Percentiles rank a stretch among this genome's conserved stretches.
Conservation (phyloP, 2,329 filamentous ascomycete species). For the Ceratocystis lukuohia region DNA sequence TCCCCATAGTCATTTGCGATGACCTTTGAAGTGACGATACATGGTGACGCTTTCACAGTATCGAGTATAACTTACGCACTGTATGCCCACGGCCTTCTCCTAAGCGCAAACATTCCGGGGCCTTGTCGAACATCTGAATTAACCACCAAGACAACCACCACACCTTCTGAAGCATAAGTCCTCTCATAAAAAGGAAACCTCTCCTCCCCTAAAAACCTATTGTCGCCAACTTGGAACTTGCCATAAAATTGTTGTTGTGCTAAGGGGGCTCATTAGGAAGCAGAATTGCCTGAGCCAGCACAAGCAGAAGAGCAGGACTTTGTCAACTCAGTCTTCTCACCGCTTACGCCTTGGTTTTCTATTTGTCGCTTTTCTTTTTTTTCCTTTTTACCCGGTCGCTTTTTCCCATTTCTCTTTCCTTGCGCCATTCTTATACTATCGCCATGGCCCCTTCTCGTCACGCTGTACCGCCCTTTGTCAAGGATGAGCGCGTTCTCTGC, state of each 20-base stretch:
- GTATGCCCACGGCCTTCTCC: slow-evolving; percentile 6
- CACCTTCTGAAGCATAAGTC: background rate
- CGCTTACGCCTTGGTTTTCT: background rate
- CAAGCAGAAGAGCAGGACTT: background rate
- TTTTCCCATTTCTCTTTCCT: background rate
- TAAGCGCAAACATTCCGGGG: slow-evolving; percentile 1
- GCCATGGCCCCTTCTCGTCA: slow-evolving; percentile 33
- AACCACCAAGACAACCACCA: slow-evolving; percentile 2
- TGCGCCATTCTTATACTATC: background rate
- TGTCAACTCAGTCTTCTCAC: background rate
- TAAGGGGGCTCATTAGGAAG: background rate
- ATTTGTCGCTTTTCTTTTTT: background rate
- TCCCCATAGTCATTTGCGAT: background rate
- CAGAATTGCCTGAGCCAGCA: background rate
- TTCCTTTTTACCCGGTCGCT: background rate
- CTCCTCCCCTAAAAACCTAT: background rate
- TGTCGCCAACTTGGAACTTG: background rate
- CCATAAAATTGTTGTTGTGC: background rate
- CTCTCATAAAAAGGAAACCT: background rate
- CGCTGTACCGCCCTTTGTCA: slow-evolving; percentile 39
- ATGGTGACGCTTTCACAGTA: background rate
- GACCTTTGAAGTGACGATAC: background rate
- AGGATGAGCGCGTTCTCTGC: slow-evolving; percentile 90
- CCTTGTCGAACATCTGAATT: background rate
- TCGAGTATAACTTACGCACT: background rate